These are phyloP conservation scores for Zalerion maritima DNA, from an alignment of 495 filamentous ascomycete species.

Conservation along the genomic window DNA sequence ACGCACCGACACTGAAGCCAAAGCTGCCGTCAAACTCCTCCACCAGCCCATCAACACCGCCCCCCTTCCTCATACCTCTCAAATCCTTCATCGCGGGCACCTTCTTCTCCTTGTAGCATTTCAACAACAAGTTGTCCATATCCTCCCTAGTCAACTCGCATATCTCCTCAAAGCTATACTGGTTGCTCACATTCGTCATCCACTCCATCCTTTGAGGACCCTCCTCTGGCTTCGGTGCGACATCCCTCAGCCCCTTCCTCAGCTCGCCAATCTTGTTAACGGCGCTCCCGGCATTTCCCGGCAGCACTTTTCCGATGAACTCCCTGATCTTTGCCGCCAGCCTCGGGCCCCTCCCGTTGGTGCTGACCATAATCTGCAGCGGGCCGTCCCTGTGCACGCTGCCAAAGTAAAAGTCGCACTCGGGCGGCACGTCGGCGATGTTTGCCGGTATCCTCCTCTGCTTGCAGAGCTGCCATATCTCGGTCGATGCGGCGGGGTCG, in stretches of 20 bases:
- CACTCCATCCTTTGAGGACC: constrained; percentile 88
- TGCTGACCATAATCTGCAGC: constrained; percentile 94
- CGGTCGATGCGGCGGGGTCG: constrained; percentile 70
- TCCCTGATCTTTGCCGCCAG: constrained; percentile 74
- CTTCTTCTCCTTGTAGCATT: constrained; percentile 44
- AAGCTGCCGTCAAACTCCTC: constrained; percentile 44
- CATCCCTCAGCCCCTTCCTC: constrained; percentile 58
- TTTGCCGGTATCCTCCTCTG: constrained; percentile 73
- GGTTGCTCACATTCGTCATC: constrained; percentile 86
- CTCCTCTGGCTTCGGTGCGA: constrained; percentile 58
- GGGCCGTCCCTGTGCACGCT: constrained; percentile 90
- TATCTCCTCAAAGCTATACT: constrained; percentile 73
- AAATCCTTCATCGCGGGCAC: constrained; percentile 34
- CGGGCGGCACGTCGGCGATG: constrained; percentile 89
- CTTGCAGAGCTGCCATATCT: constrained; percentile 87
- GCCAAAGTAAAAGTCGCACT: constrained; percentile 98
- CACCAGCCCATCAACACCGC: constrained; percentile 27
- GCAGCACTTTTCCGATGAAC: constrained; percentile 65
- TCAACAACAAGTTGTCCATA: constrained; percentile 63
- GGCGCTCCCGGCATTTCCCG: constrained; percentile 62
- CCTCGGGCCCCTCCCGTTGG: constrained; percentile 91
- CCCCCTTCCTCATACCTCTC: constrained; percentile 31
- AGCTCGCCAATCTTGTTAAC: constrained; percentile 71
- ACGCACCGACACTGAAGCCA: constrained; percentile 40
- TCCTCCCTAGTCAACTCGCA: constrained; percentile 72